These are phyloP conservation scores for Aspergillus hancockii DNA, from an alignment of 495 filamentous ascomycete species.

Conservation along the genomic window DNA sequence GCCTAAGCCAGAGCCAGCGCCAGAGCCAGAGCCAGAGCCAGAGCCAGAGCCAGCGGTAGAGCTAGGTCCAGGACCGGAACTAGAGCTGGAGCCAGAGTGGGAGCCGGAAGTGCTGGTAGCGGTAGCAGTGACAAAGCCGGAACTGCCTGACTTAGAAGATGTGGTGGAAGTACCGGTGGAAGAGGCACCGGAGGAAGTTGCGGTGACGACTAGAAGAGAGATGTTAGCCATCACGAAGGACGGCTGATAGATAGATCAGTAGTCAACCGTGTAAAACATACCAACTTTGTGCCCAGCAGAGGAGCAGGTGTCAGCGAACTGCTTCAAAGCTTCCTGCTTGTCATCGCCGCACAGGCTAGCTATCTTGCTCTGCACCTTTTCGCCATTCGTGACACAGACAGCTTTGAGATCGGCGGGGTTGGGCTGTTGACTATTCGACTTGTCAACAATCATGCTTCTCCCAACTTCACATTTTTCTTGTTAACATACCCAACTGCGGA, in stretches of 20 bases:
- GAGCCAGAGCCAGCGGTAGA: conserved; percentile 12
- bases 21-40: conserved; percentile 12
- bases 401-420: conserved; percentile 33
- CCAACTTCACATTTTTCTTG: not conserved
- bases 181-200: conserved; percentile 17
- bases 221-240: conserved; percentile 1
- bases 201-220: conserved; percentile 10
- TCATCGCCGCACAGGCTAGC: conserved; percentile 30
- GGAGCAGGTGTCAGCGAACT: conserved; percentile 34
- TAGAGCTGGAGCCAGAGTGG: conserved; percentile 6
- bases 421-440: conserved; percentile 18
- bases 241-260: not conserved
- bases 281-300: conserved; percentile 36
- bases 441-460: conserved; percentile 20
- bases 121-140: conserved; percentile 25
- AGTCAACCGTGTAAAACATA: conserved; percentile 18
- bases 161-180: conserved; percentile 19
- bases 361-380: conserved; percentile 33
- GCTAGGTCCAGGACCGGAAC: conserved; percentile 11
- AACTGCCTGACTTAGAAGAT: conserved; percentile 17
- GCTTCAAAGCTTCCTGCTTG: conserved; percentile 30
- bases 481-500: conserved; percentile 38
- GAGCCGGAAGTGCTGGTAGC: conserved; percentile 16
- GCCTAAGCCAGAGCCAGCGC: conserved; percentile 13
- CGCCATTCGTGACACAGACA: conserved; percentile 32